These are phyloP conservation scores for Sphagnum magellanicum DNA, from an alignment of 228 moss, liverwort and hornwort genomes.

Conservation along the genomic window DNA sequence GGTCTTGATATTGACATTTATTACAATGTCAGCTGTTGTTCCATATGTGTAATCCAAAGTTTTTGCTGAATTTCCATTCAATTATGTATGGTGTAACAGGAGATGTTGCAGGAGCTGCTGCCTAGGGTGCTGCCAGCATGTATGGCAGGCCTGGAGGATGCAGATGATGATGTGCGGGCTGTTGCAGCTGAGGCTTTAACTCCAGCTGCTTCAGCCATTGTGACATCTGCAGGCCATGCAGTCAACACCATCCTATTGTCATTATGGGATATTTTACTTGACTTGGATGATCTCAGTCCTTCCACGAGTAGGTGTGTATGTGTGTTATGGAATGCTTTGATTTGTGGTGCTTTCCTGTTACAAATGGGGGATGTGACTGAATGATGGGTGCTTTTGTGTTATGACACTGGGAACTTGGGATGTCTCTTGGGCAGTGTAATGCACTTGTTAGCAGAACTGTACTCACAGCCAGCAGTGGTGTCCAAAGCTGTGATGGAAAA, in stretches of 20 bases:
- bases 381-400: too few relatives aligned
- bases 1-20: too few relatives aligned
- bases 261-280: constrained; percentile 85
- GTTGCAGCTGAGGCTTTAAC: constrained; percentile 93
- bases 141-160: constrained; percentile 84
- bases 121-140: constrained; percentile 88
- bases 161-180: constrained; percentile 91
- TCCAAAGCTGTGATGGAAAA: constrained; percentile 55
- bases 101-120: constrained; percentile 74
- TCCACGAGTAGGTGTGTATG: constrained; percentile 80
- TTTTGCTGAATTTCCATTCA: background rate
- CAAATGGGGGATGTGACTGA: too few relatives aligned
- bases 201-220: constrained; percentile 81
- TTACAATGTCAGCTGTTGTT: background rate
- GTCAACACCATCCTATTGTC: constrained; percentile 71
- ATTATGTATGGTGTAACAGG: constrained; percentile 25
- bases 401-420: too few relatives aligned
- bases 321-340: too few relatives aligned
- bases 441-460: constrained; percentile 86
- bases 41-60: too few relatives aligned
- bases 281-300: constrained; percentile 89
- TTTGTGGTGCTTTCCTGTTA: too few relatives aligned
- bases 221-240: constrained; percentile 64
- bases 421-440: constrained; percentile 60
- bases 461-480: constrained; percentile 80